These are phyloP conservation scores for Akebia trifoliata DNA, from an alignment of 164 flowering plant species.

Conservation along the genomic window DNA sequence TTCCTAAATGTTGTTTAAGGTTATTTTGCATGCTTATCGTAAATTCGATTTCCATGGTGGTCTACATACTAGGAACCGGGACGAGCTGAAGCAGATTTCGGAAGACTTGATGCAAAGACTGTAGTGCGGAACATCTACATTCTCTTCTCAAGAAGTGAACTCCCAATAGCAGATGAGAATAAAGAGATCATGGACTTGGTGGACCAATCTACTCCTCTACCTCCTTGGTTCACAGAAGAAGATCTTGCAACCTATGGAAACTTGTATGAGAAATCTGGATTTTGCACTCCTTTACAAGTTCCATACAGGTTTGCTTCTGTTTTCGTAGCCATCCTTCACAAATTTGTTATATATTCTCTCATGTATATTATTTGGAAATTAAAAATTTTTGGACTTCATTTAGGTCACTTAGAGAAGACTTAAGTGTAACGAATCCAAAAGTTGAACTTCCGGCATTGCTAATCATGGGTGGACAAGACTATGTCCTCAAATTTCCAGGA, in stretches of 20 bases:
- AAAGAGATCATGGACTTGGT: conserved; percentile 54
- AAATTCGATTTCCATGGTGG: no score
- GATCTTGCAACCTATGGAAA: conserved; percentile 33
- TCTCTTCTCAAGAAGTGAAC: conserved; percentile 41
- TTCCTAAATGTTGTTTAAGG: no score
- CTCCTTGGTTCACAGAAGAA: conserved; percentile 45
- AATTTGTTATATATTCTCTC: neutral
- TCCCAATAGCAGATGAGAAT: conserved; percentile 33
- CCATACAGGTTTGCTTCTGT: conserved; percentile 43
- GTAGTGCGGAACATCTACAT: conserved; percentile 44
- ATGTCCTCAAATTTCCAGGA: conserved; percentile 42
- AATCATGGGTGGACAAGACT: conserved; percentile 53
- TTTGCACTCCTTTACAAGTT: conserved; percentile 36
- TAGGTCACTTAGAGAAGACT: conserved; percentile 25
- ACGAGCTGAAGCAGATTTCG: conserved; percentile 50
- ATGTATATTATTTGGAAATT: no score
- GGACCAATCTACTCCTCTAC: conserved; percentile 40
- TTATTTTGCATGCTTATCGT: no score
- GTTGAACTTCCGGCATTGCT: conserved; percentile 38
- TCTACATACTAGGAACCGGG: conserved; percentile 32
- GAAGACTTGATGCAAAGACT: conserved; percentile 37
- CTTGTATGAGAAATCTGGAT: conserved; percentile 45
- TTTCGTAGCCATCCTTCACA: neutral
- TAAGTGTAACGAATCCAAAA: conserved; percentile 24
- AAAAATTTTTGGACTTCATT: neutral